Base-by-base conservation (phyloP, 2,329 filamentous ascomycete genomes). In the Botrytis deweyae region DNA sequence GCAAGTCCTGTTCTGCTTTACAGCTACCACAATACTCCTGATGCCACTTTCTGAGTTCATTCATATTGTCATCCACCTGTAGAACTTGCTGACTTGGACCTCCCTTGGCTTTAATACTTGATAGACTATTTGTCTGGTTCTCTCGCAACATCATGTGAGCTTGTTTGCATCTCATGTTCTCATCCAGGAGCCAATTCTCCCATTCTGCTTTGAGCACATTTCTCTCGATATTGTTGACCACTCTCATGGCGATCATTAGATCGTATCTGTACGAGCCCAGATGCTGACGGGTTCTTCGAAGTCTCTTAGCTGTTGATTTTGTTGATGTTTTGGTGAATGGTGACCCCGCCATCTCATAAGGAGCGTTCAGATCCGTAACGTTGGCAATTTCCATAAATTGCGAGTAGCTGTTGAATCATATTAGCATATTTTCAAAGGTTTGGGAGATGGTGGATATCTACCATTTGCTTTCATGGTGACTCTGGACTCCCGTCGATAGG, bases 171-270 rank as follows among this genome's bases (percentile, higher is more conserved):
- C 93, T 88, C 49, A 86, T 83, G 76, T 90, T 91, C 84, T 99
- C 96, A 77, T 93, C 91, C 4, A 88, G 83, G 44, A 98, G 87
- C 95, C 95, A 99, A 76, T 93, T 93, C 84, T 97, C 95, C 91
- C 94, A 99, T 82, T 98, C 95, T 0, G 92, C 92, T 79, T 90
- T 88, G 72, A 98, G 83, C 81, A 97, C 91, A 82, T 98, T 94
- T 74, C 88, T 88, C 85, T 98, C 96, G 42, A 98, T 90, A 73
- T 88, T 91, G 83, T 98, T 98, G 75, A 98, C 91, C 3, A 98
- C 89, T 7, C 95, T 90, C 85, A 98, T 90, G 8, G 95, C 94
- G 8, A 99, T 95, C 3, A 98, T 84, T 33, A 99, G 86, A 80
- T 98, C 94, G 81, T 99, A 94, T 4, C 96, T 88, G 81, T 98